phyloP scores from a whole-genome alignment of 2,329 filamentous ascomycete species.

The Chrysosphaeria jannelii region DNA sequence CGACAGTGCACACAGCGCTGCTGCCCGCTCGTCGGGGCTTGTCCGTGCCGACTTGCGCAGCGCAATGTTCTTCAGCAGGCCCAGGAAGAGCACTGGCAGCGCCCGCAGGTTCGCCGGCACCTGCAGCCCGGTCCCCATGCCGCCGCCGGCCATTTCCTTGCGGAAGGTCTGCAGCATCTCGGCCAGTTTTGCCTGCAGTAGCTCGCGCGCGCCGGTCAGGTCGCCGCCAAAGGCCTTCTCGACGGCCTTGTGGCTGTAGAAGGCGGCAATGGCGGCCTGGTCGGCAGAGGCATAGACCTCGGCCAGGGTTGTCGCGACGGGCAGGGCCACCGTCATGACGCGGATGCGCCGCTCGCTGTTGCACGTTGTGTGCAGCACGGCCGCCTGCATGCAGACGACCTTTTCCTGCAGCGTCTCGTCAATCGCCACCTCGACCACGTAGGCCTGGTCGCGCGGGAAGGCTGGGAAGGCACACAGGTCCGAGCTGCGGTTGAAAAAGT shows the following conservation, averaged over 20 bases:
- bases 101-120: constrained; percentile 80
- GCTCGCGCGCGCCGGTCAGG: constrained; percentile 70
- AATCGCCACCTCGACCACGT: constrained; percentile 93
- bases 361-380: constrained; percentile 88
- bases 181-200: constrained; percentile 67
- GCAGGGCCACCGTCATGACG: constrained; percentile 75
- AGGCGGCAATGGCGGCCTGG: constrained; percentile 73
- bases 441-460: constrained; percentile 88
- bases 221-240: constrained; percentile 55
- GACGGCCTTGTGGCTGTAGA: constrained; percentile 93
- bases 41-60: constrained; percentile 82
- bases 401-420: constrained; percentile 83
- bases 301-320: constrained; percentile 69
- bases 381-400: constrained; percentile 74
- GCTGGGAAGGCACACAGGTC: constrained; percentile 95
- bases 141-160: constrained; percentile 86
- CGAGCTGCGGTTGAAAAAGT: constrained; percentile 96
- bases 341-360: constrained; percentile 89
- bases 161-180: constrained; percentile 87
- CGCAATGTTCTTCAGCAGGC: constrained; percentile 85
- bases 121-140: constrained; percentile 80
- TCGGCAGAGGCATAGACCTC: constrained; percentile 89
- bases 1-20: constrained; percentile 76
- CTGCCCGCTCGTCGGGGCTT: constrained; percentile 74
- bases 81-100: constrained; percentile 70